A percentile compares a stretch with the other conserved stretches of the same genome.
Conservation (phyloP, 176 grass and related monocot species). For the Phoenix roebelenii region DNA sequence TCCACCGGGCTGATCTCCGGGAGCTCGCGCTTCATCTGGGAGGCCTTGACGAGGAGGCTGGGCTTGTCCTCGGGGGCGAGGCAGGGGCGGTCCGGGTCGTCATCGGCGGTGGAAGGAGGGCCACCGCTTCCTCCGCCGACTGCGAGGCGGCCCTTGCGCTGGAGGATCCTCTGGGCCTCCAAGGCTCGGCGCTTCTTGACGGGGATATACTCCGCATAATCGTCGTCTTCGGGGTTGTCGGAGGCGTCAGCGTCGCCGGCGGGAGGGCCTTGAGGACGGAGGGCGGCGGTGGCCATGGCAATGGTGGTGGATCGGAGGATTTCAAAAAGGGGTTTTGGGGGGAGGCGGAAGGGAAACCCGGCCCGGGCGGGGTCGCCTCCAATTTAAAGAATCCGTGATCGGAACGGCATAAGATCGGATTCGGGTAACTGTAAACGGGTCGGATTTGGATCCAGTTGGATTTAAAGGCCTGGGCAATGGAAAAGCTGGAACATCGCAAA, state of each 20-base stretch:
- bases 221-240: constrained; percentile 10
- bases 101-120: not conserved
- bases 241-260: not conserved
- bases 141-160: constrained; percentile 19
- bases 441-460: too few species aligned
- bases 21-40: constrained; percentile 50
- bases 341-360: not conserved
- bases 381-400: too few species aligned
- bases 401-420: too few species aligned
- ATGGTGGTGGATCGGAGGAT: not conserved
- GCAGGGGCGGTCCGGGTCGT: not conserved
- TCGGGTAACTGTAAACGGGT: too few species aligned
- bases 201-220: constrained; percentile 55
- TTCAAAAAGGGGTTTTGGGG: not conserved
- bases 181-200: constrained; percentile 46
- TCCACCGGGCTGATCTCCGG: constrained; percentile 51
- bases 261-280: not conserved
- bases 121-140: not conserved
- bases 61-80: constrained; percentile 29
- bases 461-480: too few species aligned
- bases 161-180: constrained; percentile 37
- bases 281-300: not conserved
- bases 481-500: too few species aligned
- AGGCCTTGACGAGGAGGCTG: constrained; percentile 41
- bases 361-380: too few species aligned